Evolutionary conservation across 345 rosid species (phyloP), one percentile per base, ranked within the genome.

Genomic region (Noccaea bulbosa): DNA sequence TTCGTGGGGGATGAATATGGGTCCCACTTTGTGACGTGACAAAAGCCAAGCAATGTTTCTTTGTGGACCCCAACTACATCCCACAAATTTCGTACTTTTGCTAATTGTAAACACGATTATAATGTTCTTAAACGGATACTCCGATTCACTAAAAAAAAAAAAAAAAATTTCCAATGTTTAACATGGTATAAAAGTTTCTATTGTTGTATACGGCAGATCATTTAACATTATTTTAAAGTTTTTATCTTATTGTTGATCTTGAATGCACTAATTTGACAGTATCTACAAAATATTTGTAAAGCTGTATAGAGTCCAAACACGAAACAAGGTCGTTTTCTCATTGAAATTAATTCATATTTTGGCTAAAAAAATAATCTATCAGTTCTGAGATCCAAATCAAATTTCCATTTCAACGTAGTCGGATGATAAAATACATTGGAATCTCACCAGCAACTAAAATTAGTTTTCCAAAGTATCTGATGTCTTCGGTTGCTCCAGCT

Each of bases 1-100:
- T 27, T 20, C 22, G 33, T n/a, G 4, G 16, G 48, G 20, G 15
- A 10, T 43, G 11, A 27, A 64, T 38, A n/a, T 46, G 65, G 59
- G 77, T 47, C 71, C 77, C 44, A 32, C 27, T 16, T 56, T 8
- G 20, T 56, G 71, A 55, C 65, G 38, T 38, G 77, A 72, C 70
- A 30, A 62, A 46, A 47, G 49, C 50, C 57, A 2, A 54, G 22
- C 62, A 43, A 43, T 71, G 30, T 30, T 62, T 41, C 41, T 63
- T 47, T 37, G 8, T 16, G 43, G 77, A 30, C 3, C 65, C 9
- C 20, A 37, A 7, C 39, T 2, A 37, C 30, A 24, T 24, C 47
- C 16, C 7, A 6, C 4, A 24, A 24, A 24, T 24, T 24, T 27
- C 30, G 0, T 27, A 27, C 1, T 45, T 45, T 14, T 55, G 60